phyloP scores from a whole-genome alignment of 306 rosid genomes.

The Glycine tomentella region DNA sequence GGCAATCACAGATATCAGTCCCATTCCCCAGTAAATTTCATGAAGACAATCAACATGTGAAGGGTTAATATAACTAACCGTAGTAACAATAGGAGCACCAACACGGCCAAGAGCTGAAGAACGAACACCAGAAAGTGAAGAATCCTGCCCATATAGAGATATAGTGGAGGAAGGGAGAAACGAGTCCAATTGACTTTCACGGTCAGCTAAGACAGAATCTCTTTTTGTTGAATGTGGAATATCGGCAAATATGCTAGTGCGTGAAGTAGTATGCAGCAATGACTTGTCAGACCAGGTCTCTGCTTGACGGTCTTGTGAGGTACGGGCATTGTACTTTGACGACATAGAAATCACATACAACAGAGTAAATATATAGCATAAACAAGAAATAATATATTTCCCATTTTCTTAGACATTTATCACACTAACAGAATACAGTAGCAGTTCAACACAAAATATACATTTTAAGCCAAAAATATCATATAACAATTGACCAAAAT shows the following conservation, averaged over 20 bases:
- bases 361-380: too few species aligned
- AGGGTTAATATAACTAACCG: constrained; percentile 59
- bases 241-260: constrained; percentile 55
- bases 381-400: too few species aligned
- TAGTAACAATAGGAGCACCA: constrained; percentile 87
- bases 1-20: constrained; percentile 5
- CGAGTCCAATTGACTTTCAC: constrained; percentile 73
- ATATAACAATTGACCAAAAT: not conserved
- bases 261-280: constrained; percentile 59
- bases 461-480: constrained; percentile 20
- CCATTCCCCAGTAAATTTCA: constrained; percentile 26
- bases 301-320: constrained; percentile 69
- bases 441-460: constrained; percentile 14
- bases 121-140: constrained; percentile 65
- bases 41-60: not conserved
- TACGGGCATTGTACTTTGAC: constrained; percentile 56
- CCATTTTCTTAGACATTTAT: constrained; percentile 17
- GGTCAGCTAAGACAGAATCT: constrained; percentile 69
- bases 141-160: constrained; percentile 75
- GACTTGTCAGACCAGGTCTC: constrained; percentile 77
- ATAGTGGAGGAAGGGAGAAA: constrained; percentile 68
- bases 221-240: constrained; percentile 65
- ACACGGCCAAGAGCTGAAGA: constrained; percentile 75
- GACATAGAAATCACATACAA: constrained; percentile 19
- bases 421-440: constrained; percentile 32